Evolutionary conservation across 495 filamentous ascomycete species (phyloP).

Genomic region (Lasiosphaeria ovina): DNA sequence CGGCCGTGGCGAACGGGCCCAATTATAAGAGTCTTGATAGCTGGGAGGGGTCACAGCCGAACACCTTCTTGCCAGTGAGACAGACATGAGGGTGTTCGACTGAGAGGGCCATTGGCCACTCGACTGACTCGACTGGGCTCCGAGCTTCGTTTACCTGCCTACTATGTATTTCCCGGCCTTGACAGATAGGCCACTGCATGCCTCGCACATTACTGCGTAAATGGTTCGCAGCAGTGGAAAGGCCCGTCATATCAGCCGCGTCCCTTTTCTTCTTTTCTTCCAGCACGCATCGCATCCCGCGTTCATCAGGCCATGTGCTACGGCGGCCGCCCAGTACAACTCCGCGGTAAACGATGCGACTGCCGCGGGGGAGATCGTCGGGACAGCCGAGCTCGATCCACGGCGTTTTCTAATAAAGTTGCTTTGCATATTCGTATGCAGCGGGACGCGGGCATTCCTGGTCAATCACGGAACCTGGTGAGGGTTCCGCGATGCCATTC

Average conservation of each 20-base stretch:
- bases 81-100: too few species aligned
- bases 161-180: too few species aligned
- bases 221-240: neutral
- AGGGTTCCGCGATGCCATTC: conserved; percentile 5
- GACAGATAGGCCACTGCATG: too few species aligned
- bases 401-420: conserved; percentile 10
- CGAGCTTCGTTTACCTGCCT: too few species aligned
- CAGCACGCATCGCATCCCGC: neutral
- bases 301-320: conserved; percentile 11
- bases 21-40: too few species aligned
- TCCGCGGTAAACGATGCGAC: neutral
- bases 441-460: neutral
- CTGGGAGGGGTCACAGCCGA: too few species aligned
- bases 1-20: too few species aligned
- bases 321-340: neutral
- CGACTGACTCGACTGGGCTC: too few species aligned
- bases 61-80: too few species aligned
- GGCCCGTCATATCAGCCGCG: neutral
- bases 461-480: conserved; percentile 13
- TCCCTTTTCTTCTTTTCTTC: neutral
- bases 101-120: too few species aligned
- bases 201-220: too few species aligned
- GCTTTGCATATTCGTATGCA: conserved; percentile 18
- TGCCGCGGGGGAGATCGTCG: conserved; percentile 6
- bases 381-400: conserved; percentile 6